Evolutionary conservation across 164 flowering plant species (phyloP).

Genomic region (Sedum album): DNA sequence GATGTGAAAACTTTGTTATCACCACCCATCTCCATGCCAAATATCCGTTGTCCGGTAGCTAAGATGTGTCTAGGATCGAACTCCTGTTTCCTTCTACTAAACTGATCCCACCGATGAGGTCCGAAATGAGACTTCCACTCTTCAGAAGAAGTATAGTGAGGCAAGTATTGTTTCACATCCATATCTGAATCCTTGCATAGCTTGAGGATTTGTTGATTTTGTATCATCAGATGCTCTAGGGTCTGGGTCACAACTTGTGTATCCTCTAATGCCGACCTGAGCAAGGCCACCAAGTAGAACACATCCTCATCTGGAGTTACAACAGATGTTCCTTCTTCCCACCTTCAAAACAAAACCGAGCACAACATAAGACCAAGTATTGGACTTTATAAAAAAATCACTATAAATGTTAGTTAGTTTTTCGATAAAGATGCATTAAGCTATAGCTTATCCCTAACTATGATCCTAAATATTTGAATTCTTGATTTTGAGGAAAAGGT

Average conservation of each 20-base stretch:
- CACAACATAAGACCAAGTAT: not conserved
- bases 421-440: no score
- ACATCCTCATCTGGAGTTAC: constrained; percentile 28
- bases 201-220: constrained; percentile 61
- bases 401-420: not conserved
- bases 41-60: constrained; percentile 71
- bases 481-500: not conserved
- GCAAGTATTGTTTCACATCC: constrained; percentile 64
- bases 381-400: no score
- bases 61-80: constrained; percentile 69
- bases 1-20: not conserved
- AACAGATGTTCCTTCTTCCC: constrained; percentile 69
- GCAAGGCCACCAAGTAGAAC: constrained; percentile 76
- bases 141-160: constrained; percentile 45
- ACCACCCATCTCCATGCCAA: not conserved
- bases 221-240: constrained; percentile 41
- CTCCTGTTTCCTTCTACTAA: constrained; percentile 39
- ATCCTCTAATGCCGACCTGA: constrained; percentile 58
- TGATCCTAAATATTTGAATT: not conserved
- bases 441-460: not conserved
- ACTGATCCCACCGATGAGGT: constrained; percentile 12
- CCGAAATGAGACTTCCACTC: constrained; percentile 68
- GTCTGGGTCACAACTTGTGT: constrained; percentile 46
- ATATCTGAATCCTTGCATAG: constrained; percentile 59
- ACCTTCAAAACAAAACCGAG: constrained; percentile 30